Conservation (phyloP, 108 stramenopile species). For the Skeletonema grethae region DNA sequence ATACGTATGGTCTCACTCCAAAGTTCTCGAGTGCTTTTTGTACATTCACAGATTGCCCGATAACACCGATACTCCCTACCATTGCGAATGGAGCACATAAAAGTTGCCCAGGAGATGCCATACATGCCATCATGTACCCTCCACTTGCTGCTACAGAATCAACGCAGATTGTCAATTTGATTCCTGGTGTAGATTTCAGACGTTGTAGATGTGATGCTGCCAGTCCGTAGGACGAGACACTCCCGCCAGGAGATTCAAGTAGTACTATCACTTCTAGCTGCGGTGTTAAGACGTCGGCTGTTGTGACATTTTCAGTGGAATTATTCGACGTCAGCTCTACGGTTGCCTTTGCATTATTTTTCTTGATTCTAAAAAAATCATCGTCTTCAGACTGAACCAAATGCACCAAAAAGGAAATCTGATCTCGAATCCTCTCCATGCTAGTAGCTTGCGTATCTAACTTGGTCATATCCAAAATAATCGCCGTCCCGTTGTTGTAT, state of each 20-base stretch:
- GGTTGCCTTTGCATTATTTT: not conserved
- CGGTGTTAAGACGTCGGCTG: not conserved
- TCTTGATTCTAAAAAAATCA: constrained; percentile 3
- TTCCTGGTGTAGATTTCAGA: constrained; percentile 59
- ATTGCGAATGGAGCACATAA: constrained; percentile 84
- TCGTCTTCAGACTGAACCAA: constrained; percentile 23
- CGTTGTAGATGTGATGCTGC: constrained; percentile 73
- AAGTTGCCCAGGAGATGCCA: constrained; percentile 66
- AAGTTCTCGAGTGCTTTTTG: constrained; percentile 64
- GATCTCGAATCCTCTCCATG: constrained; percentile 68
- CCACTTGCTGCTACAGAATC: constrained; percentile 74
- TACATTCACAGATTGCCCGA: constrained; percentile 72
- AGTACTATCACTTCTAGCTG: constrained; percentile 69
- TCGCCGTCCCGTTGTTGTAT: constrained; percentile 53
- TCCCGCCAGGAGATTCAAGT: constrained; percentile 81
- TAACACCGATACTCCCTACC: constrained; percentile 79
- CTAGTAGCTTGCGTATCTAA: constrained; percentile 54
- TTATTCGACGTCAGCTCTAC: not conserved
- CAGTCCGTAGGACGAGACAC: constrained; percentile 72
- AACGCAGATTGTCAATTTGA: constrained; percentile 73
- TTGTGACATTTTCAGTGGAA: not conserved
- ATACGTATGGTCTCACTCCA: constrained; percentile 69
- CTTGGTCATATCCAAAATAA: constrained; percentile 72
- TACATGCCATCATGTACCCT: constrained; percentile 86
- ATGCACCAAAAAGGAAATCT: constrained; percentile 70